A percentile compares a stretch with the other conserved stretches of the same genome.
Conservation (phyloP, 106 monocot species). For the Allium sativum region DNA sequence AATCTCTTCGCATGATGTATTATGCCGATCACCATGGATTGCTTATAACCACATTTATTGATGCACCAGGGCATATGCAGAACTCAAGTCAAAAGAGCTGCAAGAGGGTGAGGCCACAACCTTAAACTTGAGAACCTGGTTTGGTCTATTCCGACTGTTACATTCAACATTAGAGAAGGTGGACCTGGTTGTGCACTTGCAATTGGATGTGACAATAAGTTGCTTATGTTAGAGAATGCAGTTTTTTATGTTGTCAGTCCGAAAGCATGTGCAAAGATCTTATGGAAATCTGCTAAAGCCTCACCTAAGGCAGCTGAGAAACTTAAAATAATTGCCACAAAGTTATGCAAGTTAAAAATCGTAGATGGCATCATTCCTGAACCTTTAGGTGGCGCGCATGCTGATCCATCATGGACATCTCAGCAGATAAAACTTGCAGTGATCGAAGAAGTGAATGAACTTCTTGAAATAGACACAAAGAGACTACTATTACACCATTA, state of each 20-base stretch:
- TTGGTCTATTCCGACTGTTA: constrained; percentile 2
- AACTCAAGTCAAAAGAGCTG: background rate
- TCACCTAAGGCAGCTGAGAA: constrained; percentile 93
- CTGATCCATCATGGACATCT: constrained; percentile 60
- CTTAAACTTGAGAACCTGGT: constrained; percentile 10
- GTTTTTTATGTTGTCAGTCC: constrained; percentile 79
- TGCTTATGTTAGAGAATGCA: constrained; percentile 60
- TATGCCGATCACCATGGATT: constrained; percentile 62
- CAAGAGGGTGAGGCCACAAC: background rate
- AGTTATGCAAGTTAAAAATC: constrained; percentile 59
- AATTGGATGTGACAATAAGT: constrained; percentile 57
- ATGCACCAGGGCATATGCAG: constrained; percentile 11
- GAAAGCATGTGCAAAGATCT: constrained; percentile 88
- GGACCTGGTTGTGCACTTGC: constrained; percentile 68
- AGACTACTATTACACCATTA: constrained; percentile 16
- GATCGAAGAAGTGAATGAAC: constrained; percentile 13
- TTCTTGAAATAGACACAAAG: too few relatives aligned
- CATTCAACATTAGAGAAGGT: constrained; percentile 18
- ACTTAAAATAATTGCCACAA: constrained; percentile 64
- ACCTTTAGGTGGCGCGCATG: constrained; percentile 64
- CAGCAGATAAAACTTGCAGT: constrained; percentile 50
- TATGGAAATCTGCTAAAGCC: constrained; percentile 75
- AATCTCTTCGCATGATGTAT: constrained; percentile 57
- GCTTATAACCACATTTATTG: constrained; percentile 60
- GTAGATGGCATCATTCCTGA: constrained; percentile 79